Evolutionary conservation across 306 rosid genomes (phyloP).

Genomic region (Rosa rugosa): DNA sequence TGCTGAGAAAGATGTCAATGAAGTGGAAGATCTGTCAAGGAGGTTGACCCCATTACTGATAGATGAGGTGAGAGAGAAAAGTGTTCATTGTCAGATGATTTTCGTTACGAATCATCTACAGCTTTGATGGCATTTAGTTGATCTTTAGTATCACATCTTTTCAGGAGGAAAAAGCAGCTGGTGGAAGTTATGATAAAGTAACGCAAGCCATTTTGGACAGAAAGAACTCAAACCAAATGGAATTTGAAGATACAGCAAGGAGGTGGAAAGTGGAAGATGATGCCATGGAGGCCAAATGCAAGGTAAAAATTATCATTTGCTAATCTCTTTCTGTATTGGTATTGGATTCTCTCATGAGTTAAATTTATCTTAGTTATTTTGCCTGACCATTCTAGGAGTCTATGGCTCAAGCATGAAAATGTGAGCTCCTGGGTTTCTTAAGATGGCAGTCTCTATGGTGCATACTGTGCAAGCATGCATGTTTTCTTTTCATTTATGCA

Average conservation of each 20-base stretch:
- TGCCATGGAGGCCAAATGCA: conserved; percentile 47
- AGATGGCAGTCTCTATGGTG: background rate
- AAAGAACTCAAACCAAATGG: conserved; percentile 34
- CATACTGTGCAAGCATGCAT: background rate
- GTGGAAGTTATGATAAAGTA: conserved; percentile 25
- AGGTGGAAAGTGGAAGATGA: conserved; percentile 45
- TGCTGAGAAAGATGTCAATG: conserved; percentile 36
- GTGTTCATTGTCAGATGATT: conserved; percentile 22
- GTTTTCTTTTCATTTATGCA: background rate
- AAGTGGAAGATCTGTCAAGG: conserved; percentile 42
- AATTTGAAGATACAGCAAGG: conserved; percentile 39
- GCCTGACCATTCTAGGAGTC: background rate
- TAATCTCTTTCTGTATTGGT: background rate
- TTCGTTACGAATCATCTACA: background rate
- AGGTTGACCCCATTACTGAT: conserved; percentile 33
- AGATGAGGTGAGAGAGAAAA: conserved; percentile 65
- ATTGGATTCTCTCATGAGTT: background rate
- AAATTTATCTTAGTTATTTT: background rate
- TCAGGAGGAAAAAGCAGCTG: conserved; percentile 39
- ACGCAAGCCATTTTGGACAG: conserved; percentile 32
- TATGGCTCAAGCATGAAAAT: background rate
- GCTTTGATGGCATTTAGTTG: conserved; percentile 13
- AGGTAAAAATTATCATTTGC: conserved; percentile 34
- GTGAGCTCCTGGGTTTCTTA: background rate
- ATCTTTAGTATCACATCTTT: conserved; percentile 20